These are phyloP conservation scores for Blastocystis hominis DNA, from an alignment of 352 stramenopile genomes.

Conservation along the genomic window DNA sequence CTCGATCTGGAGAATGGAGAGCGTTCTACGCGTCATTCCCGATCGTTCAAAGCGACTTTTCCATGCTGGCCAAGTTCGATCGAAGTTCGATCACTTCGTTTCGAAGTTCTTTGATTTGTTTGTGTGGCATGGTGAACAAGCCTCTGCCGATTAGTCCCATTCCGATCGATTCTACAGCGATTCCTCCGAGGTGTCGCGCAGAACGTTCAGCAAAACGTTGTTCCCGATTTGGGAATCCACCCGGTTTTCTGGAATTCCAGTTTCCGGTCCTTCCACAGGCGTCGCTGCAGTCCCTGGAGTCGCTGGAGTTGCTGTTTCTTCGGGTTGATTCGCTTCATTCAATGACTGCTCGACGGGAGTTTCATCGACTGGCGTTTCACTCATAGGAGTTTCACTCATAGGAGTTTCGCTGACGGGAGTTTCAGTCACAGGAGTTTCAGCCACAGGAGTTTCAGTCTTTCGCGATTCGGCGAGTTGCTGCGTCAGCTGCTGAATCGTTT, in stretches of 20 bases:
- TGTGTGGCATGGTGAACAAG: neutral
- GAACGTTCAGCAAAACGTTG: neutral
- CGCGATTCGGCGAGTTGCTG: neutral
- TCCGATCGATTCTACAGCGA: neutral
- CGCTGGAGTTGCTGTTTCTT: neutral
- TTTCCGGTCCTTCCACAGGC: neutral
- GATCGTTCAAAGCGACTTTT: neutral
- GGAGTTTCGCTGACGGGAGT: neutral
- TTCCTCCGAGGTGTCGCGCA: neutral
- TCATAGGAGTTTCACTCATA: neutral
- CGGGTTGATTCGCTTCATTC: neutral
- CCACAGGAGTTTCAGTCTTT: neutral
- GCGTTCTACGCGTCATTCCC: neutral
- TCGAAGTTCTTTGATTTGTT: neutral
- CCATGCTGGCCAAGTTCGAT: neutral
- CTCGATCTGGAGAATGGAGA: conserved; percentile 27
- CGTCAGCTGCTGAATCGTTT: neutral
- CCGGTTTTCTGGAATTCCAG: neutral
- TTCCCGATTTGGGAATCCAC: neutral
- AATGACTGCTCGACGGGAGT: too few species aligned
- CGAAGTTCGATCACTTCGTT: conserved; percentile 15
- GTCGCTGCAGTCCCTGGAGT: neutral
- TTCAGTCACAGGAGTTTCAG: neutral
- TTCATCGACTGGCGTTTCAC: neutral
- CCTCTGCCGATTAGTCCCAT: neutral